A percentile compares a stretch with the other conserved stretches of the same genome.
Evolutionary conservation across 306 rosid genomes (phyloP).

Genomic region (cucumber (Cucumis sativus)): DNA sequence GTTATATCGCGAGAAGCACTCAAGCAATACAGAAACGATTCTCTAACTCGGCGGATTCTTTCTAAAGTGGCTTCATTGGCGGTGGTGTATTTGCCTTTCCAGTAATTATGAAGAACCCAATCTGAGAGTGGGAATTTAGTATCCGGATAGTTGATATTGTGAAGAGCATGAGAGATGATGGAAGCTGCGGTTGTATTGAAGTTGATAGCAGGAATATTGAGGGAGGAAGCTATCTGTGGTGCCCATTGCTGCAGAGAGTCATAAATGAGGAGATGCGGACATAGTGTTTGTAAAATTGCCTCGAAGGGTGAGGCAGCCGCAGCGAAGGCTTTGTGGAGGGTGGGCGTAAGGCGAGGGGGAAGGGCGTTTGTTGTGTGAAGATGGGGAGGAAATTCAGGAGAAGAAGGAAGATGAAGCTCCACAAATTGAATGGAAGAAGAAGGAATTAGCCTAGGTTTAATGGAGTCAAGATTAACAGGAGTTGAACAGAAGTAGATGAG

Average conservation of each 20-base stretch:
- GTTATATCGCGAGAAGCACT: not conserved
- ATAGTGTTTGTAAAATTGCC: slow-evolving; percentile 4
- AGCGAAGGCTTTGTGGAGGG: slow-evolving; percentile 16
- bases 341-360: slow-evolving; percentile 16
- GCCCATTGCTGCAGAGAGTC: slow-evolving; percentile 26
- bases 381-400: slow-evolving; percentile 13
- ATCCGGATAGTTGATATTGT: not conserved
- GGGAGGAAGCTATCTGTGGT: slow-evolving; percentile 5
- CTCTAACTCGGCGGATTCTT: not conserved
- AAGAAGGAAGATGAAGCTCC: not conserved
- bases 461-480: not conserved
- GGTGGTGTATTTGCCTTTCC: not conserved
- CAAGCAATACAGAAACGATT: not conserved
- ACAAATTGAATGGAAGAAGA: not conserved
- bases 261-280: slow-evolving; percentile 19
- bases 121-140: not conserved
- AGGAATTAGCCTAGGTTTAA: not conserved
- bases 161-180: not conserved
- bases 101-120: not conserved
- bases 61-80: not conserved
- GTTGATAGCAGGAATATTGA: slow-evolving; percentile 11
- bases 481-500: slow-evolving; percentile 3
- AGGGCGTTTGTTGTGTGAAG: slow-evolving; percentile 21
- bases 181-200: not conserved
- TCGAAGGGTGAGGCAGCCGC: slow-evolving; percentile 10